A percentile compares a stretch with the other conserved stretches of the same genome.
Evolutionary conservation across 108 stramenopile species (phyloP).

Genomic region (Cyclotella baltica): DNA sequence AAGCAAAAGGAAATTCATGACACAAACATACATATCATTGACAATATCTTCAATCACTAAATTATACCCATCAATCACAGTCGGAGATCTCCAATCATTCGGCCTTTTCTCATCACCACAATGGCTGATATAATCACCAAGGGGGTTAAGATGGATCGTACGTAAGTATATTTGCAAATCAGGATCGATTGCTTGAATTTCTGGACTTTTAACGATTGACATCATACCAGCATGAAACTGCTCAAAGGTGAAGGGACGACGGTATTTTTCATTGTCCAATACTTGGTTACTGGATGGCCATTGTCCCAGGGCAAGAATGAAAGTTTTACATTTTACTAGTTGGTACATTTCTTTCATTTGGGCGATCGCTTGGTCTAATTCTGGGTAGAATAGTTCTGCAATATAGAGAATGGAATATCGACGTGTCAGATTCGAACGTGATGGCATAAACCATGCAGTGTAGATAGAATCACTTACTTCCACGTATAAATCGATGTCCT

Average conservation of each 20-base stretch:
- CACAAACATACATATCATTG: not conserved
- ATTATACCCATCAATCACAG: conserved; percentile 19
- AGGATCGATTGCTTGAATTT: not conserved
- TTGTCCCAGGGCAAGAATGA: not conserved
- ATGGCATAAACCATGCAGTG: not conserved
- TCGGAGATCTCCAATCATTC: not conserved
- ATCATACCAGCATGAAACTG: not conserved
- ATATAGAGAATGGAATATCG: not conserved
- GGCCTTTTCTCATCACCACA: not conserved
- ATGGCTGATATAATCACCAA: not conserved
- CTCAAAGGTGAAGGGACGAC: not conserved
- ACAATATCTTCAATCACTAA: not conserved
- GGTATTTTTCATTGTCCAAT: conserved; percentile 10
- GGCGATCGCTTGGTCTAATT: not conserved
- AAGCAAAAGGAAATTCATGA: not conserved
- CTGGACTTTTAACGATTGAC: not conserved
- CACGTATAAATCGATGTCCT: not conserved
- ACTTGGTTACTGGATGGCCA: conserved; percentile 7
- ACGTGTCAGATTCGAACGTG: not conserved
- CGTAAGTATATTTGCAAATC: conserved; percentile 4
- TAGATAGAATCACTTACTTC: not conserved
- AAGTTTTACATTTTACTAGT: not conserved
- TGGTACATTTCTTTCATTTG: not conserved
- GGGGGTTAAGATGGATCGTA: not conserved
- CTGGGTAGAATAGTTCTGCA: not conserved